Conservation (phyloP, 208 protist species). For the Leishmania major region DNA sequence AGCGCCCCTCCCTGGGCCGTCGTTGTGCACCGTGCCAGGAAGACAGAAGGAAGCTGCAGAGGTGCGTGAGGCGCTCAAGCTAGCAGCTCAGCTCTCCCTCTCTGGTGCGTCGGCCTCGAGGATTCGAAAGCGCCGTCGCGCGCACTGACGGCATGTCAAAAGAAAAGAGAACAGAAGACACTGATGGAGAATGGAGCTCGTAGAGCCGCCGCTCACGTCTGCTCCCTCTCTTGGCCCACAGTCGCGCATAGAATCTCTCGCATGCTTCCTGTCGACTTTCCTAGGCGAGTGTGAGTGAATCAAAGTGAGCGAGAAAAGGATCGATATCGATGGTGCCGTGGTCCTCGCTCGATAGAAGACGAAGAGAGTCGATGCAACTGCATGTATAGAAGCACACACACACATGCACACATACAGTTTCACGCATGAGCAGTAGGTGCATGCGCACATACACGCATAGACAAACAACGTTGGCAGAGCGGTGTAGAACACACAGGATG, state of each 20-base stretch:
- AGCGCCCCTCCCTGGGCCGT: not conserved
- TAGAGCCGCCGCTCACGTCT: not conserved
- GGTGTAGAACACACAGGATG: not conserved
- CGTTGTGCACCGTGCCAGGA: not conserved
- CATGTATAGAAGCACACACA: not conserved
- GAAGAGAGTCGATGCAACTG: not conserved
- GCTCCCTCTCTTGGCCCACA: not conserved
- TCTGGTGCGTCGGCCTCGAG: not conserved
- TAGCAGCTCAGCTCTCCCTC: conserved; percentile 5
- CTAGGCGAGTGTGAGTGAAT: not conserved
- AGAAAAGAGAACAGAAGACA: not conserved
- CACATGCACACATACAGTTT: not conserved
- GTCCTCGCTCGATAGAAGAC: not conserved
- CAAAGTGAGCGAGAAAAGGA: not conserved
- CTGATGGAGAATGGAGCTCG: not conserved
- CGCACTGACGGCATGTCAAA: not conserved
- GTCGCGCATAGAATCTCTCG: not conserved
- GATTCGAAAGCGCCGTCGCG: conserved; percentile 6
- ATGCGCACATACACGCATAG: not conserved
- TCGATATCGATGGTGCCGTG: not conserved
- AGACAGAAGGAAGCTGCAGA: not conserved
- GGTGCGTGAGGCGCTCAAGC: conserved; percentile 9
- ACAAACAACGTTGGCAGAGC: not conserved
- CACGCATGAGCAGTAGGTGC: not conserved
- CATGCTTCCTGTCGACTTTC: not conserved